A percentile compares a stretch with the other conserved stretches of the same genome.
These are phyloP conservation scores for Phaeotremella skinneri DNA, from an alignment of 768 basidiomycete species.

Conservation along the genomic window DNA sequence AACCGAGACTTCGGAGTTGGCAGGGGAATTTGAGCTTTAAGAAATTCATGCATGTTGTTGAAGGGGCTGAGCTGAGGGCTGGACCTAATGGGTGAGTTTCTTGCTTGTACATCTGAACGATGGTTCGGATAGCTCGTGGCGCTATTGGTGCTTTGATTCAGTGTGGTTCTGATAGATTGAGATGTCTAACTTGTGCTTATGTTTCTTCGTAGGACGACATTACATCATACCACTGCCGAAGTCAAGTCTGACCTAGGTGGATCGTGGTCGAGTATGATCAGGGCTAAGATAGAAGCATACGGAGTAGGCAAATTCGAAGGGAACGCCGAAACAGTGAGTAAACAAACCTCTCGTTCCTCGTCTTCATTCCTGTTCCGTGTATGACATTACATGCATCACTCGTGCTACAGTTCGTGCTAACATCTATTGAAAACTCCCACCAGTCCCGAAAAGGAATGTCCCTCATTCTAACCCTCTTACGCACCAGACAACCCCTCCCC, in stretches of 20 bases:
- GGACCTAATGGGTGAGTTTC: conserved; percentile 66
- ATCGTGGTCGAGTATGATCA: conserved; percentile 68
- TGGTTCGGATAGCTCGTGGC: background rate
- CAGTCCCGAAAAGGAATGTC: conserved; percentile 63
- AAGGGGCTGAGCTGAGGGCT: conserved; percentile 70
- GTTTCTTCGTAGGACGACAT: conserved; percentile 27
- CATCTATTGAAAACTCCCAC: conserved; percentile 50
- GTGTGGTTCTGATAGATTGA: background rate
- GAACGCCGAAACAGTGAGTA: conserved; percentile 74
- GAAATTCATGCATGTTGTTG: conserved; percentile 89
- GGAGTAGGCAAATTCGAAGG: conserved; percentile 80
- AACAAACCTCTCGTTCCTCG: conserved; percentile 4
- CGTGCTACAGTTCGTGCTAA: background rate
- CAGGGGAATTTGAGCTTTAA: conserved; percentile 92
- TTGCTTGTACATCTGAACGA: conserved; percentile 3
- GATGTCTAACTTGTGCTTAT: background rate
- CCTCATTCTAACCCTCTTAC: conserved; percentile 71
- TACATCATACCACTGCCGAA: conserved; percentile 81
- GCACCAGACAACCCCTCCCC: conserved; percentile 69
- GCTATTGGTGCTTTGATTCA: background rate
- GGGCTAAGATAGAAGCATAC: conserved; percentile 69
- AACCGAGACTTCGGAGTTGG: conserved; percentile 60
- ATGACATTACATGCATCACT: too few relatives aligned
- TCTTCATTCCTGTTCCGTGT: conserved; percentile 10
- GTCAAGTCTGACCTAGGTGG: conserved; percentile 88